Percentiles rank a stretch among this genome's conserved stretches.
Evolutionary conservation across 164 flowering plant genomes (phyloP).

Genomic region (Kalanchoe fedtschenkoi): DNA sequence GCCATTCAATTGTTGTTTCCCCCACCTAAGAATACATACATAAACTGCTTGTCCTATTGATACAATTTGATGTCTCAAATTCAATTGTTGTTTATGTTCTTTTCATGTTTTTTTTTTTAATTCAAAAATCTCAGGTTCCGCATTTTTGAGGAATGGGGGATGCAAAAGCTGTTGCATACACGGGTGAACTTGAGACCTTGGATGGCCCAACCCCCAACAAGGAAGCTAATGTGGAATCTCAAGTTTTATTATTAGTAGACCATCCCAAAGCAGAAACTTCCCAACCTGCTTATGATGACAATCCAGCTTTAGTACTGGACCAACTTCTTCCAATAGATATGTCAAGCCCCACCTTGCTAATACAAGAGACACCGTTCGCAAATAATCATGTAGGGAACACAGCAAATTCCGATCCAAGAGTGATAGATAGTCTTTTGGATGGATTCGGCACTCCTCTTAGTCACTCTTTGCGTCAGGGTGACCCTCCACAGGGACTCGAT

Average conservation of each 20-base stretch:
- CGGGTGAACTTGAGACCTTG: not conserved
- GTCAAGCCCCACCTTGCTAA: not conserved
- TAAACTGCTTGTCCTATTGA: too few relatives aligned
- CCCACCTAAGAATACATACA: too few relatives aligned
- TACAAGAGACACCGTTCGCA: not conserved
- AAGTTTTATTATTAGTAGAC: not conserved
- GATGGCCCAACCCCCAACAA: not conserved
- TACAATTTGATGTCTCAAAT: too few relatives aligned
- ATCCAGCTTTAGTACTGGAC: not conserved
- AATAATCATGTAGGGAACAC: not conserved
- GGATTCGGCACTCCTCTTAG: too few relatives aligned
- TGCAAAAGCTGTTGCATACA: not conserved
- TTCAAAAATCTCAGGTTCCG: too few relatives aligned
- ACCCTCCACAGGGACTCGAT: not conserved
- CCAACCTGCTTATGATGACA: not conserved
- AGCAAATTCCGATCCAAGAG: too few relatives aligned
- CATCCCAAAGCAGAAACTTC: not conserved
- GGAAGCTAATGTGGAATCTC: not conserved
- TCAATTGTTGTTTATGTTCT: too few relatives aligned
- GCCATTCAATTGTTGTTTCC: too few relatives aligned
- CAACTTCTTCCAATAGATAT: slow-evolving; percentile 5
- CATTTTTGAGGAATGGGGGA: not conserved
- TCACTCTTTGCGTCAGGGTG: not conserved
- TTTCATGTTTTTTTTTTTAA: too few relatives aligned
- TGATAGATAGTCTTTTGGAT: too few relatives aligned